Conservation (phyloP, 2,329 filamentous ascomycete species). For the Leptographium galeiforme region DNA sequence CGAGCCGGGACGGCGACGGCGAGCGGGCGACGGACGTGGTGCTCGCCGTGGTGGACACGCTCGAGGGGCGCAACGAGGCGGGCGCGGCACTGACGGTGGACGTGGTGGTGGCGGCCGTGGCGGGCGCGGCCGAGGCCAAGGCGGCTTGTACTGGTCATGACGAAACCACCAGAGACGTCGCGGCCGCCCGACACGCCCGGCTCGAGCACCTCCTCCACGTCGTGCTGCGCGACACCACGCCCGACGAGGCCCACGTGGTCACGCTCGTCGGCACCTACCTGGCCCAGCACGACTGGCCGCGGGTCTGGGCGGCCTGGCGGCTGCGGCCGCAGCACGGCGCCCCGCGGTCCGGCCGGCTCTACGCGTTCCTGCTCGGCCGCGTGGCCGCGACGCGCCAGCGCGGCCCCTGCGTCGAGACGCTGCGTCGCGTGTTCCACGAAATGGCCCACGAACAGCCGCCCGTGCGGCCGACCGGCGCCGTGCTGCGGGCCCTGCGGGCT, state of each 20-base stretch:
- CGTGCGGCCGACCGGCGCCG: slow-evolving; percentile 27
- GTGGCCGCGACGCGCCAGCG: slow-evolving; percentile 31
- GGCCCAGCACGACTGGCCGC: slow-evolving; percentile 32
- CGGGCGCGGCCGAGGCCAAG: slow-evolving; percentile 21
- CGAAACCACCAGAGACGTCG: slow-evolving; percentile 2
- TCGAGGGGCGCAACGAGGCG: slow-evolving; percentile 30
- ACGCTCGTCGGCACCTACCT: slow-evolving; percentile 34
- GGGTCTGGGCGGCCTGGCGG: slow-evolving; percentile 49
- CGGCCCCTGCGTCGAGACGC: slow-evolving; percentile 29
- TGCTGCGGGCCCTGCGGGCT: slow-evolving; percentile 34
- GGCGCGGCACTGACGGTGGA: slow-evolving; percentile 25
- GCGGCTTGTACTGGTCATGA: not conserved
- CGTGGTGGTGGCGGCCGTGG: slow-evolving; percentile 36
- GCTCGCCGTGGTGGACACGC: slow-evolving; percentile 28
- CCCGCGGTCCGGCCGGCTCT: slow-evolving; percentile 38
- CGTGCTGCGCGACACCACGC: slow-evolving; percentile 17
- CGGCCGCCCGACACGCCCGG: slow-evolving; percentile 27
- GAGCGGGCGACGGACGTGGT: slow-evolving; percentile 20
- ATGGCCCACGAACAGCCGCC: slow-evolving; percentile 42
- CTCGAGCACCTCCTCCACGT: slow-evolving; percentile 31
- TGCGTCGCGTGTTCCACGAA: slow-evolving; percentile 42
- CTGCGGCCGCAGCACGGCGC: slow-evolving; percentile 35
- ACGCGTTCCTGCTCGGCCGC: slow-evolving; percentile 36
- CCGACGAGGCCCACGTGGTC: slow-evolving; percentile 22
- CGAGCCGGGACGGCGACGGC: not conserved